These are phyloP conservation scores for Diaporthe eres DNA, from an alignment of 2,329 filamentous ascomycete species.

Conservation along the genomic window DNA sequence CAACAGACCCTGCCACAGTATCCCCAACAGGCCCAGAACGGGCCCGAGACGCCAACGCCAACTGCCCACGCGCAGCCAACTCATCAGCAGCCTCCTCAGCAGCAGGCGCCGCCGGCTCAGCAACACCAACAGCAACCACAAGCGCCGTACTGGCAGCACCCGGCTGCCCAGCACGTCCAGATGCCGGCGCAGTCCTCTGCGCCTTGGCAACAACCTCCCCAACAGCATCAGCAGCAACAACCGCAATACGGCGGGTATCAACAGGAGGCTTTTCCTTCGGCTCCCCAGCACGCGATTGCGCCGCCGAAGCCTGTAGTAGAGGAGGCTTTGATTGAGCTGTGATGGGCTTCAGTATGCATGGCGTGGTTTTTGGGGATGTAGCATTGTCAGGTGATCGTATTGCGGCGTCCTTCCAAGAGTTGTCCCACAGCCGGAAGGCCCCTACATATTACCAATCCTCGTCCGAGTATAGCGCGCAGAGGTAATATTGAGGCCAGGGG, in stretches of 20 bases:
- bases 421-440: not conserved
- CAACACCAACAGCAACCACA: slow-evolving; percentile 49
- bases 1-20: slow-evolving; percentile 48
- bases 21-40: slow-evolving; percentile 50
- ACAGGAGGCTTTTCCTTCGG: slow-evolving; percentile 75
- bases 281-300: slow-evolving; percentile 68
- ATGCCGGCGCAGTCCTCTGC: slow-evolving; percentile 57
- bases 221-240: slow-evolving; percentile 33
- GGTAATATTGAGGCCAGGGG: not conserved
- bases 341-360: not conserved
- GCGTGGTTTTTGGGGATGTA: not conserved
- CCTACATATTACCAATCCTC: not conserved
- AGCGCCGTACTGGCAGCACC: slow-evolving; percentile 65
- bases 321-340: slow-evolving; percentile 86
- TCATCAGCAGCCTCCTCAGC: slow-evolving; percentile 48
- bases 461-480: not conserved
- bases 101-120: slow-evolving; percentile 47
- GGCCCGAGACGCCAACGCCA: slow-evolving; percentile 55
- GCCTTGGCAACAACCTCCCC: slow-evolving; percentile 53
- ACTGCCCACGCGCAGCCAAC: slow-evolving; percentile 55
- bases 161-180: slow-evolving; percentile 56
- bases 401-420: not conserved
- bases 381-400: not conserved
- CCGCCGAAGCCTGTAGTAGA: slow-evolving; percentile 74
- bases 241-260: slow-evolving; percentile 64